Evolutionary conservation across 1,139 yeast species (phyloP).

Genomic region (Yamadazyma spencermartinsiae): DNA sequence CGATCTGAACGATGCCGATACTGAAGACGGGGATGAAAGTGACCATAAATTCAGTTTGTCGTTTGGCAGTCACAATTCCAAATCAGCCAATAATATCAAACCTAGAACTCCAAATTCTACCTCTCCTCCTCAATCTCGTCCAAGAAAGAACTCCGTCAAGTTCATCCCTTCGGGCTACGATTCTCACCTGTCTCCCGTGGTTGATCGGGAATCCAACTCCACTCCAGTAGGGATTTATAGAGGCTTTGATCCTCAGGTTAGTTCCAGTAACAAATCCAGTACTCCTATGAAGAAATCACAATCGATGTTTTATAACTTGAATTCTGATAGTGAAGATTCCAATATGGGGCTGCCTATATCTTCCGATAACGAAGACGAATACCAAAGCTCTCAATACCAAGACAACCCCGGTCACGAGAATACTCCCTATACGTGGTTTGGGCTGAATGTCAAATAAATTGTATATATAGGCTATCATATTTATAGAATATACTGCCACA

Average conservation of each 20-base stretch:
- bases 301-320: conserved; percentile 38
- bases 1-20: conserved; percentile 1
- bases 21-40: conserved; percentile 2
- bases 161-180: conserved; percentile 29
- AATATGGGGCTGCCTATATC: conserved; percentile 16
- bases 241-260: neutral
- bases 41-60: conserved; percentile 2
- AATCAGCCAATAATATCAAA: conserved; percentile 5
- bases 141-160: conserved; percentile 32
- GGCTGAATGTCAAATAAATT: conserved; percentile 23
- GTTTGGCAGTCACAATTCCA: conserved; percentile 2
- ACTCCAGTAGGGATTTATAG: conserved; percentile 16
- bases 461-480: neutral
- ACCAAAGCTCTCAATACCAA: no score
- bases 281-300: conserved; percentile 16
- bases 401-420: conserved; percentile 12
- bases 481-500: no score
- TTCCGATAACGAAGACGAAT: conserved; percentile 20
- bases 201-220: conserved; percentile 10
- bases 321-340: conserved; percentile 19
- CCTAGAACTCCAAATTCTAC: conserved; percentile 1
- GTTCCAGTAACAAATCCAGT: conserved; percentile 1
- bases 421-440: conserved; percentile 35
- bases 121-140: conserved; percentile 16
- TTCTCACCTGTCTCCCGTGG: conserved; percentile 6